A percentile compares a stretch with the other conserved stretches of the same genome.
These are phyloP conservation scores for Sporothrix luriei DNA, from an alignment of 2,329 filamentous ascomycete genomes.

Conservation along the genomic window DNA sequence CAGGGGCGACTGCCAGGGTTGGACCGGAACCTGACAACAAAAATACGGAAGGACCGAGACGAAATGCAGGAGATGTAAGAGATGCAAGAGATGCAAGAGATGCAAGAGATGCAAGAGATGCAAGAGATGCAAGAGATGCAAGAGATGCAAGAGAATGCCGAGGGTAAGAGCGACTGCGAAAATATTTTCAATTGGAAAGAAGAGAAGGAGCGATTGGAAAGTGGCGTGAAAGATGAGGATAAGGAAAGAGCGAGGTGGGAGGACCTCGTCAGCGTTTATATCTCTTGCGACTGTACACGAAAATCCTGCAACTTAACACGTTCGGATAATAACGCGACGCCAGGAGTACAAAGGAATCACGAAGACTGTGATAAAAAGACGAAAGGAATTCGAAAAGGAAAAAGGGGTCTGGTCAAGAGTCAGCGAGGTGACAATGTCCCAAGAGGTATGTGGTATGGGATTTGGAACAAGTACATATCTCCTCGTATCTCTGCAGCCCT, in stretches of 20 bases:
- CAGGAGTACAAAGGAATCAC: neutral
- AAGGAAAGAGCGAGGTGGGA: neutral
- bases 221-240: neutral
- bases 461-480: constrained; percentile 24
- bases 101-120: too few species aligned
- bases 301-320: neutral
- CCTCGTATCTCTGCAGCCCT: neutral
- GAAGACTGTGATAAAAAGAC: neutral
- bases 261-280: too few species aligned
- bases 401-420: neutral
- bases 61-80: neutral
- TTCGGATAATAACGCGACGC: neutral
- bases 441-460: constrained; percentile 5
- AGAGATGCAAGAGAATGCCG: neutral
- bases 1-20: constrained; percentile 15
- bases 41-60: neutral
- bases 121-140: too few species aligned
- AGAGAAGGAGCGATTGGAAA: neutral
- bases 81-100: neutral
- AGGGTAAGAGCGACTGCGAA: constrained; percentile 14
- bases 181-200: constrained; percentile 6
- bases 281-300: too few species aligned
- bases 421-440: neutral
- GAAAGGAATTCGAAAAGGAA: neutral
- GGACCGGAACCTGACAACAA: neutral